These are phyloP conservation scores for Thelonectria rubi DNA, from an alignment of 2,329 filamentous ascomycete genomes.

Conservation along the genomic window DNA sequence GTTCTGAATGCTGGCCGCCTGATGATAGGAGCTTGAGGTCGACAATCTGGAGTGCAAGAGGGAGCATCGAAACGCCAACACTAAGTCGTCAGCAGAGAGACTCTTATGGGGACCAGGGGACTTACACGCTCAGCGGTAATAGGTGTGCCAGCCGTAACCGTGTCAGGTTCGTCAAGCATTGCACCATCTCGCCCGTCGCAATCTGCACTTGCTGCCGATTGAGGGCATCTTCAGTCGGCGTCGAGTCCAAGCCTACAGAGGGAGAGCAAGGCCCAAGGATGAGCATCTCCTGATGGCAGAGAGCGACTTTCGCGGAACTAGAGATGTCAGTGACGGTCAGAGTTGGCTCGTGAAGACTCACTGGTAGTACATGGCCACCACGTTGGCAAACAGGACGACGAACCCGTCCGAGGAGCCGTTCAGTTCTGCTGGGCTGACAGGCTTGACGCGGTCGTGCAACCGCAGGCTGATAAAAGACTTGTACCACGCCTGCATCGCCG, in stretches of 20 bases:
- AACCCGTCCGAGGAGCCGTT: slow-evolving; percentile 4
- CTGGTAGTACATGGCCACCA: slow-evolving; percentile 23
- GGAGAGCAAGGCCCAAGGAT: slow-evolving; percentile 8
- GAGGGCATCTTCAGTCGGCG: not conserved
- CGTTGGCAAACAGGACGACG: slow-evolving; percentile 12
- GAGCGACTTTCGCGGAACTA: slow-evolving; percentile 11
- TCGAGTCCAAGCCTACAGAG: not conserved
- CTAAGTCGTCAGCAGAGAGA: not conserved
- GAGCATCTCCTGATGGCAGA: slow-evolving; percentile 21
- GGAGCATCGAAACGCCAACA: slow-evolving; percentile 12
- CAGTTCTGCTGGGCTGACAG: not conserved
- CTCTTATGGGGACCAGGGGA: not conserved
- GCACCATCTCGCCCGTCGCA: slow-evolving; percentile 7
- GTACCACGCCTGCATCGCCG: slow-evolving; percentile 10
- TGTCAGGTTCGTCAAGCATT: slow-evolving; percentile 6
- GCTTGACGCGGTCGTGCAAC: not conserved
- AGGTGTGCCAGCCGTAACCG: not conserved
- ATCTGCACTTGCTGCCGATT: not conserved
- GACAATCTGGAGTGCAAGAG: slow-evolving; percentile 12
- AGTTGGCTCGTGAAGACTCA: not conserved
- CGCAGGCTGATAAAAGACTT: not conserved
- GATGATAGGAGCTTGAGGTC: slow-evolving; percentile 12
- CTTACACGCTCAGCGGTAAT: slow-evolving; percentile 3
- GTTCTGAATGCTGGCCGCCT: not conserved
- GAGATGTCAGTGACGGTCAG: not conserved